Evolutionary conservation across 768 basidiomycete species (phyloP).

Genomic region (Pleurotus djamor): DNA sequence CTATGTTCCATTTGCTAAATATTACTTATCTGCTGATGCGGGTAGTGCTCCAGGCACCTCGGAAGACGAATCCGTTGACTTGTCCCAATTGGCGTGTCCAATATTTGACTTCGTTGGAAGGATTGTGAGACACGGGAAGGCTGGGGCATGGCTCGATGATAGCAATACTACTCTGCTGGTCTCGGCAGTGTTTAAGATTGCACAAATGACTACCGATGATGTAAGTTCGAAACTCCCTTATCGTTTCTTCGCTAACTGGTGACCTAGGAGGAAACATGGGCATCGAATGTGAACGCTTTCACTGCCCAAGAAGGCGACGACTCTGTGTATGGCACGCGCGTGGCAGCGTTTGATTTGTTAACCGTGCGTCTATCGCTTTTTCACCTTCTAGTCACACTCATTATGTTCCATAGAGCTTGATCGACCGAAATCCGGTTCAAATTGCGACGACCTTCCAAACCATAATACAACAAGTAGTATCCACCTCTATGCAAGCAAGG

Average conservation of each 20-base stretch:
- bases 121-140: constrained; percentile 61
- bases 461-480: constrained; percentile 52
- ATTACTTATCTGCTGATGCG: constrained; percentile 51
- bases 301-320: constrained; percentile 96
- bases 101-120: constrained; percentile 80
- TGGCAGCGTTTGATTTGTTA: constrained; percentile 83
- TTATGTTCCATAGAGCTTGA: constrained; percentile 39
- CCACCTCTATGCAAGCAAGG: constrained; percentile 52
- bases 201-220: constrained; percentile 89
- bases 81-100: constrained; percentile 74
- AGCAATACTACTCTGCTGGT: constrained; percentile 51
- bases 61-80: constrained; percentile 75
- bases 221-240: constrained; percentile 32
- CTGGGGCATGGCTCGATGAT: constrained; percentile 59
- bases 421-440: constrained; percentile 51
- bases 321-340: constrained; percentile 75
- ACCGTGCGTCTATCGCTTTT: constrained; percentile 40
- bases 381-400: neutral
- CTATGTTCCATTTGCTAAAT: constrained; percentile 57
- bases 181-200: constrained; percentile 59
- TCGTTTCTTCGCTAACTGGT: neutral
- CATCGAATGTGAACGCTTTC: constrained; percentile 85
- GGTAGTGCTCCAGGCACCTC: constrained; percentile 60
- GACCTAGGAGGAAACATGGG: constrained; percentile 86
- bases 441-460: constrained; percentile 53